These are phyloP conservation scores for Candida namnaoensis DNA, from an alignment of 805 yeast species.

Conservation along the genomic window DNA sequence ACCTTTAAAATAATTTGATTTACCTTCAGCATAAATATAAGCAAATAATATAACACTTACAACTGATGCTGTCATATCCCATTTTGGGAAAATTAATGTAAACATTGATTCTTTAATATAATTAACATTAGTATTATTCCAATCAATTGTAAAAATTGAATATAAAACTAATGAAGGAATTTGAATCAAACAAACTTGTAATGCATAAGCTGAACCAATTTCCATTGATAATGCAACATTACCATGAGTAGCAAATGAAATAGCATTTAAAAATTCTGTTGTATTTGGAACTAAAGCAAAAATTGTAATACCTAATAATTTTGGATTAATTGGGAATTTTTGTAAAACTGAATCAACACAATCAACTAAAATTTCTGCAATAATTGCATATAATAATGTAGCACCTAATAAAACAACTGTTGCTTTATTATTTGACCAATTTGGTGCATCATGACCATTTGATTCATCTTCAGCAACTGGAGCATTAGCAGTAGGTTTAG, in stretches of 20 bases:
- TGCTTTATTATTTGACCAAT: conserved; percentile 87
- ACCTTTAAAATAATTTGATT: conserved; percentile 93
- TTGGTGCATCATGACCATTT: conserved; percentile 91
- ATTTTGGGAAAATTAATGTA: conserved; percentile 83
- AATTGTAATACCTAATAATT: conserved; percentile 85
- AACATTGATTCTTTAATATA: conserved; percentile 41
- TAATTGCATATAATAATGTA: conserved; percentile 80
- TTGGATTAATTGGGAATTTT: conserved; percentile 78
- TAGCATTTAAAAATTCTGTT: conserved; percentile 94
- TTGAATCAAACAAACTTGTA: conserved; percentile 90
- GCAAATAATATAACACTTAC: conserved; percentile 85
- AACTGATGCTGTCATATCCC: conserved; percentile 87
- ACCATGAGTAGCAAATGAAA: conserved; percentile 92
- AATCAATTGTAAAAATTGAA: conserved; percentile 44
- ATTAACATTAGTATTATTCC: conserved; percentile 18
- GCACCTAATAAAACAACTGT: conserved; percentile 76
- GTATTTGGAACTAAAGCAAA: conserved; percentile 96
- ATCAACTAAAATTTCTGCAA: conserved; percentile 90
- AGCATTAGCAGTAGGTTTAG: conserved; percentile 24
- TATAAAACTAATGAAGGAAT: conserved; percentile 84
- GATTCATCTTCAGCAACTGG: conserved; percentile 3
- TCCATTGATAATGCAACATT: conserved; percentile 96
- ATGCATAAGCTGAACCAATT: conserved; percentile 94
- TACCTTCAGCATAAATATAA: conserved; percentile 93
- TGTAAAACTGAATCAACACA: conserved; percentile 83